Conservation (phyloP, 331 rosid species). For the Acacia concinna region DNA sequence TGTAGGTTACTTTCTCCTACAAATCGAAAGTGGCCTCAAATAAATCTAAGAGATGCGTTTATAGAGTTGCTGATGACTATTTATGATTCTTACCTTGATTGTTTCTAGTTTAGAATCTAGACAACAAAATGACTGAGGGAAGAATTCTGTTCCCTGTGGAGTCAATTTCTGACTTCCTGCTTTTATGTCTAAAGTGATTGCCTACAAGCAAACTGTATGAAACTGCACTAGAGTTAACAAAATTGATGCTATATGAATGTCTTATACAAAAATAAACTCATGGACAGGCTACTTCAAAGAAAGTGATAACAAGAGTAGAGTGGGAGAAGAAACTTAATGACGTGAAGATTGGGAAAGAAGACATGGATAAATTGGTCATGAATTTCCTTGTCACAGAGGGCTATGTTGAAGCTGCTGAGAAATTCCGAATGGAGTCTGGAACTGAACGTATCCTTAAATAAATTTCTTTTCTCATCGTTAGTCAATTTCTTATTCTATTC, state of each 20-base stretch:
- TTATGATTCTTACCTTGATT: background rate
- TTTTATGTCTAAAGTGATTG: background rate
- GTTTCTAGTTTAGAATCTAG: background rate
- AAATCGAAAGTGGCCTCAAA: too few species aligned
- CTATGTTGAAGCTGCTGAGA: slow-evolving; percentile 92
- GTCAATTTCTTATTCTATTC: background rate
- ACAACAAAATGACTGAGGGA: background rate
- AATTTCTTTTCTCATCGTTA: background rate
- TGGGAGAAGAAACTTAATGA: slow-evolving; percentile 97
- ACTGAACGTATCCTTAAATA: slow-evolving; percentile 82
- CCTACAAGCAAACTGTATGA: background rate
- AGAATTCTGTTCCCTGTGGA: background rate
- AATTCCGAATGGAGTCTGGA: slow-evolving; percentile 86
- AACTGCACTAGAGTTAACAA: background rate
- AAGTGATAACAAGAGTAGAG: slow-evolving; percentile 75
- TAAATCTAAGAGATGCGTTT: too few species aligned
- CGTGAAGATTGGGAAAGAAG: slow-evolving; percentile 82
- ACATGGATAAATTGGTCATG: slow-evolving; percentile 95
- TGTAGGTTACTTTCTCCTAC: too few species aligned
- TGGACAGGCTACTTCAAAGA: slow-evolving; percentile 63
- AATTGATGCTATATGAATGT: background rate
- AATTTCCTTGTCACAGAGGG: slow-evolving; percentile 97
- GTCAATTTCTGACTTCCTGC: background rate
- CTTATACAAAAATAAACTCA: background rate
- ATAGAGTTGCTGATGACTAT: background rate